phyloP scores from a whole-genome alignment of 192 early-diverging fungal genomes.

The Podila epicladia region DNA sequence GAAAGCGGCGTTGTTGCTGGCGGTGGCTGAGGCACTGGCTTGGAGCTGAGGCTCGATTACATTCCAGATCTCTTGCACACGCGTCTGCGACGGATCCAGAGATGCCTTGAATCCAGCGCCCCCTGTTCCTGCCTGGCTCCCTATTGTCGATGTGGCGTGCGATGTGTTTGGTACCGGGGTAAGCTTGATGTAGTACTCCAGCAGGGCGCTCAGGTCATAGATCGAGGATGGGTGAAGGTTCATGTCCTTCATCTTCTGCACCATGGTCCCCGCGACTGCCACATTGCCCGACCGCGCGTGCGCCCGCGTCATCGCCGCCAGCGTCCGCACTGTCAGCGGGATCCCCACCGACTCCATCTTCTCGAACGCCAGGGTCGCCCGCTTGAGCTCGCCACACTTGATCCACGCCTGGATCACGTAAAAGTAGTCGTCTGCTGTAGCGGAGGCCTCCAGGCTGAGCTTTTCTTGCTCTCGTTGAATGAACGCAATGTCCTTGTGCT shows the following conservation, averaged over 20 bases:
- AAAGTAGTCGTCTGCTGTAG: slow-evolving; percentile 34
- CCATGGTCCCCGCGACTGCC: slow-evolving; percentile 39
- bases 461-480: slow-evolving; percentile 44
- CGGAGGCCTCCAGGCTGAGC: slow-evolving; percentile 27
- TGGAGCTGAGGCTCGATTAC: slow-evolving; percentile 28
- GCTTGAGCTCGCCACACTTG: slow-evolving; percentile 41
- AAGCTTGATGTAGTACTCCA: slow-evolving; percentile 46
- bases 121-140: background rate
- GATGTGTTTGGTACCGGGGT: background rate
- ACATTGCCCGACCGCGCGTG: slow-evolving; percentile 29
- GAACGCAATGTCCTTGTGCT: slow-evolving; percentile 38
- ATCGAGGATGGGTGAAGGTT: slow-evolving; percentile 25
- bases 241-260: slow-evolving; percentile 30
- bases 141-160: background rate
- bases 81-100: slow-evolving; percentile 9
- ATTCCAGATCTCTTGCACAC: slow-evolving; percentile 34
- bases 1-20: slow-evolving; percentile 27
- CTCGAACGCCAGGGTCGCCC: slow-evolving; percentile 46
- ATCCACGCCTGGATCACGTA: slow-evolving; percentile 48
- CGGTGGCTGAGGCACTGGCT: background rate
- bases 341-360: slow-evolving; percentile 26
- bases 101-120: background rate
- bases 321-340: slow-evolving; percentile 9
- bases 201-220: slow-evolving; percentile 35
- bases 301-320: slow-evolving; percentile 42